Conservation (phyloP, 768 basidiomycete species). For the Leccinum incarnatum region DNA sequence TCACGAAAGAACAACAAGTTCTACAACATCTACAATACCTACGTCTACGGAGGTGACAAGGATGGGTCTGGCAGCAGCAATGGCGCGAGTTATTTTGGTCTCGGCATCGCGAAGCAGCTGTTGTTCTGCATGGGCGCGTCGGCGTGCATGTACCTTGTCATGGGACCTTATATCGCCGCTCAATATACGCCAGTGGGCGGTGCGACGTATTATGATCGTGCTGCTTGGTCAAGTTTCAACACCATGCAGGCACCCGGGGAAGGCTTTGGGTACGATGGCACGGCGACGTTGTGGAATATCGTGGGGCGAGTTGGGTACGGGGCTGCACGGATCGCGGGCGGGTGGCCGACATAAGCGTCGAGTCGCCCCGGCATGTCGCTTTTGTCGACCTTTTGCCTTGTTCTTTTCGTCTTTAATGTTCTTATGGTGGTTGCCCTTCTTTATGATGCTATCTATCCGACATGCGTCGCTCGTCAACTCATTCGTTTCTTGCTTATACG, state of each 20-base stretch:
- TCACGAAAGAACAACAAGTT: slow-evolving; percentile 54
- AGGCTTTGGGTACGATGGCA: slow-evolving; percentile 61
- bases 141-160: slow-evolving; percentile 56
- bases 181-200: slow-evolving; percentile 60
- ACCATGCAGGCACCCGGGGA: slow-evolving; percentile 66
- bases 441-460: slow-evolving; percentile 20
- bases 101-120: slow-evolving; percentile 43
- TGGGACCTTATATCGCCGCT: slow-evolving; percentile 56
- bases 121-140: slow-evolving; percentile 61
- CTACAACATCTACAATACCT: slow-evolving; percentile 86
- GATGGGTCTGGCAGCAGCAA: slow-evolving; percentile 27
- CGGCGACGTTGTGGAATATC: slow-evolving; percentile 64
- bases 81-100: slow-evolving; percentile 27
- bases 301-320: slow-evolving; percentile 71
- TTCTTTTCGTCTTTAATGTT: slow-evolving; percentile 13
- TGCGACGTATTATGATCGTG: slow-evolving; percentile 73
- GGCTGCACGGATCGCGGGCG: slow-evolving; percentile 70
- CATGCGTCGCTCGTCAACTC: slow-evolving; percentile 5
- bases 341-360: slow-evolving; percentile 65
- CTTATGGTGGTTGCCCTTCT: slow-evolving; percentile 15
- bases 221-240: slow-evolving; percentile 79
- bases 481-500: slow-evolving; percentile 2
- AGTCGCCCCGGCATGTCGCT: neutral
- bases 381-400: neutral
- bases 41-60: slow-evolving; percentile 47